Base-by-base conservation (phyloP, 148 eudicot genomes). In the Camellia granthamiana region DNA sequence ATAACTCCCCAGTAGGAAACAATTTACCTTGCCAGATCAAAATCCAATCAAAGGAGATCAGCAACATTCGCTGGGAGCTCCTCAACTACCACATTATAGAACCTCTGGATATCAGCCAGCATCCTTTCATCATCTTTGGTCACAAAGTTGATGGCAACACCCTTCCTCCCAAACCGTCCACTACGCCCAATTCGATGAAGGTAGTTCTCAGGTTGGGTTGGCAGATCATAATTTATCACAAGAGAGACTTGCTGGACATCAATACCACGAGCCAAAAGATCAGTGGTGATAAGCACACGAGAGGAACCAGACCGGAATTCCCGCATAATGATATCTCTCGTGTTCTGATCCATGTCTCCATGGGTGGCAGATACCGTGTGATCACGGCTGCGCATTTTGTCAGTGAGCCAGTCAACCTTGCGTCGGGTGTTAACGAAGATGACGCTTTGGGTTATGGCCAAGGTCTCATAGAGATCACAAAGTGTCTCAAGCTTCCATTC, bases 281-380 rank as follows among this genome's bases (percentile, higher is more conserved):
- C 95, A 38, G 95, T 92, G 61, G 95, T 88, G 42, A 92, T 90
- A 55, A 92, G 91, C 51, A 92, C 92, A 74, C 93, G 90, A 12
- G 95, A 92, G 3, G 95, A 92, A 3, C 95, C 95, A 11, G 95
- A 92, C 1, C 95, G 88, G 76, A 92, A 92, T 67, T 92, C 95
- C 9, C 91, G 85, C 95, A 92, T 92, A 49, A 92, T 87, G 55
- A 90, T 90, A 60, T 91, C 95, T 71, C 95, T 84, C 2, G 88
- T 89, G 78, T 91, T 91, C 82, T 90, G 95, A 81, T 90, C 95
- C 95, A 91, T 91, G 93, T 91, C 95, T 74, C 95, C 93, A 6
- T 91, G 92, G 13, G 92, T 91, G 56, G 95, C 90, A 1, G 95
- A 91, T 51, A 91, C 95, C 0, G 95, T 91, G 81, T 91, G 95